Conservation (phyloP, 768 basidiomycete genomes). For the Lyophyllum shimeji region DNA sequence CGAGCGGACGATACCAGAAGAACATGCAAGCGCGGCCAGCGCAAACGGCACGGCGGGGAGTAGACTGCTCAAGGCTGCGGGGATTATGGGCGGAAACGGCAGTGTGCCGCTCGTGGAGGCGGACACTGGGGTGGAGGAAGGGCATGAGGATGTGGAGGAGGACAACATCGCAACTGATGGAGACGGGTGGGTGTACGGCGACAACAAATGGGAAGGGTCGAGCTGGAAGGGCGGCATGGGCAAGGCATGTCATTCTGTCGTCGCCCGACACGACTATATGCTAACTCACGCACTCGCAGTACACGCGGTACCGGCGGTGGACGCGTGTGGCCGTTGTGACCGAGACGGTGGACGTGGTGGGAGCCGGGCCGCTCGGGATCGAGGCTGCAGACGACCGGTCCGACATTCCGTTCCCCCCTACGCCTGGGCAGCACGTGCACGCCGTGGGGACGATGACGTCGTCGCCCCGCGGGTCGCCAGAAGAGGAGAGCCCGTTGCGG, state of each 20-base stretch:
- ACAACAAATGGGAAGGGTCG: slow-evolving; percentile 91
- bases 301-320: slow-evolving; percentile 86
- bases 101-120: slow-evolving; percentile 9
- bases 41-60: slow-evolving; percentile 25
- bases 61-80: slow-evolving; percentile 56
- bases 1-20: slow-evolving; percentile 64
- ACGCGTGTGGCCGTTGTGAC: slow-evolving; percentile 77
- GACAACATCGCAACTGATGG: slow-evolving; percentile 63
- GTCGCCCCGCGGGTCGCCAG: slow-evolving; percentile 8
- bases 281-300: slow-evolving; percentile 46
- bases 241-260: slow-evolving; percentile 49
- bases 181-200: slow-evolving; percentile 93
- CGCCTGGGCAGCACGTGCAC: slow-evolving; percentile 3
- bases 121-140: slow-evolving; percentile 27
- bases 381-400: slow-evolving; percentile 10
- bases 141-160: slow-evolving; percentile 40
- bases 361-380: slow-evolving; percentile 33
- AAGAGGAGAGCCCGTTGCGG: slow-evolving; percentile 24
- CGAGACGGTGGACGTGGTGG: slow-evolving; percentile 65
- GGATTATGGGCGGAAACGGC: slow-evolving; percentile 32
- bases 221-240: slow-evolving; percentile 81
- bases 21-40: slow-evolving; percentile 25
- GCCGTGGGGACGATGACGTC: slow-evolving; percentile 12
- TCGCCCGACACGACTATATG: not conserved
- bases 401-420: not conserved